Conservation (phyloP, 129 eudicot species). For the Ambrosia artemisiifolia region DNA sequence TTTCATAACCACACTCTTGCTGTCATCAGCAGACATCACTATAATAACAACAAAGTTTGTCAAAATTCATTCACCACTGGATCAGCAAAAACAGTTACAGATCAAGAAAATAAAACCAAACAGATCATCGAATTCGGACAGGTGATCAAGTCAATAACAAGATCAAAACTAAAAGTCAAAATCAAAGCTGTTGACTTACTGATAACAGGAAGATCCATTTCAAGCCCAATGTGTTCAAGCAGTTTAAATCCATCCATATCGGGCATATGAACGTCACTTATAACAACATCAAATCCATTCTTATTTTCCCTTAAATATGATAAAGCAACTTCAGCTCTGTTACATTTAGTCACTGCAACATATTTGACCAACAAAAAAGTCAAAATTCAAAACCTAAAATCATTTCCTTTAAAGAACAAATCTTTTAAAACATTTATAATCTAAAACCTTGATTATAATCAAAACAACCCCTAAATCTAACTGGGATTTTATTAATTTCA, state of each 20-base stretch:
- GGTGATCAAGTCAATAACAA: background rate
- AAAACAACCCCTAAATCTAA: slow-evolving; percentile 16
- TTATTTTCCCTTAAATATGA: slow-evolving; percentile 47
- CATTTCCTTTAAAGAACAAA: background rate
- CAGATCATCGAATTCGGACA: background rate
- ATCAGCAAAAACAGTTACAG: background rate
- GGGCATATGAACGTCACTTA: slow-evolving; percentile 74
- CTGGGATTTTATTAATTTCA: slow-evolving; percentile 3
- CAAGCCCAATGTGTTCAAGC: slow-evolving; percentile 72
- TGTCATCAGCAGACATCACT: slow-evolving; percentile 74
- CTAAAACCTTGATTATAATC: background rate
- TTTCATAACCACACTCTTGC: slow-evolving; percentile 59
- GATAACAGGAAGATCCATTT: slow-evolving; percentile 69
- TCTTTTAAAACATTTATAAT: background rate
- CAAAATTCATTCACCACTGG: background rate
- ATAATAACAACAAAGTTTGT: slow-evolving; percentile 5
- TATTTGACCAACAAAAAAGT: background rate
- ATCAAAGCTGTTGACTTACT: slow-evolving; percentile 42
- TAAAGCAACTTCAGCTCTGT: slow-evolving; percentile 52
- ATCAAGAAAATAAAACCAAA: slow-evolving; percentile 10
- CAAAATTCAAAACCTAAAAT: background rate
- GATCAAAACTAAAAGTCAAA: slow-evolving; percentile 16
- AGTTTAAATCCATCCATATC: slow-evolving; percentile 76
- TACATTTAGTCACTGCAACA: slow-evolving; percentile 51
- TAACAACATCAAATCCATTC: slow-evolving; percentile 58